These are phyloP conservation scores for Cystoderma amianthinum DNA, from an alignment of 768 basidiomycete species.

Conservation along the genomic window DNA sequence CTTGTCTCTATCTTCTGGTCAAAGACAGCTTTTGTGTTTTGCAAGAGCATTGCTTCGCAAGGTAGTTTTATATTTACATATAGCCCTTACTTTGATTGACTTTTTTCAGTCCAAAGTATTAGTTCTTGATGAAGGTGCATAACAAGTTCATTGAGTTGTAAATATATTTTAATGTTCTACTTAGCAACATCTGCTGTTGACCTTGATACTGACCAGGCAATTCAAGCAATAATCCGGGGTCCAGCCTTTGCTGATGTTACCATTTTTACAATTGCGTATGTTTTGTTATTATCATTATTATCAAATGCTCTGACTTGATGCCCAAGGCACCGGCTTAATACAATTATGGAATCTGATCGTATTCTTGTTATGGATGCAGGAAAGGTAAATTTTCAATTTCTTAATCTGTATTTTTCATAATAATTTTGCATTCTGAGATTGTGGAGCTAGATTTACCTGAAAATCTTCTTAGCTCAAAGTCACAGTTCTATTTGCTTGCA, in stretches of 20 bases:
- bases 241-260: conserved; percentile 73
- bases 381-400: conserved; percentile 27
- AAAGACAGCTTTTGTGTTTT: conserved; percentile 85
- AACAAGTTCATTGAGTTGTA: conserved; percentile 1
- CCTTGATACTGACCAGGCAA: conserved; percentile 81
- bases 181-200: conserved; percentile 86
- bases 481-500: conserved; percentile 58
- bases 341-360: conserved; percentile 75
- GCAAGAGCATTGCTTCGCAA: conserved; percentile 78
- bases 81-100: neutral
- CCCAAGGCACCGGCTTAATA: conserved; percentile 70
- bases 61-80: conserved; percentile 22
- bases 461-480: conserved; percentile 46
- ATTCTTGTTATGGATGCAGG: conserved; percentile 82
- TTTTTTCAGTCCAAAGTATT: conserved; percentile 66
- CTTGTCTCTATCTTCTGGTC: conserved; percentile 76
- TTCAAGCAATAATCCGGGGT: conserved; percentile 84
- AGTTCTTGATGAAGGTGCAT: conserved; percentile 89
- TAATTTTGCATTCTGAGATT: too few species aligned
- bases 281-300: conserved; percentile 8
- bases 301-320: conserved; percentile 3
- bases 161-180: conserved; percentile 5
- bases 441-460: conserved; percentile 78
- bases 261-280: conserved; percentile 82
- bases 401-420: too few species aligned